Conservation (phyloP, 495 filamentous ascomycete species). For the Aspergillus panamensis region DNA sequence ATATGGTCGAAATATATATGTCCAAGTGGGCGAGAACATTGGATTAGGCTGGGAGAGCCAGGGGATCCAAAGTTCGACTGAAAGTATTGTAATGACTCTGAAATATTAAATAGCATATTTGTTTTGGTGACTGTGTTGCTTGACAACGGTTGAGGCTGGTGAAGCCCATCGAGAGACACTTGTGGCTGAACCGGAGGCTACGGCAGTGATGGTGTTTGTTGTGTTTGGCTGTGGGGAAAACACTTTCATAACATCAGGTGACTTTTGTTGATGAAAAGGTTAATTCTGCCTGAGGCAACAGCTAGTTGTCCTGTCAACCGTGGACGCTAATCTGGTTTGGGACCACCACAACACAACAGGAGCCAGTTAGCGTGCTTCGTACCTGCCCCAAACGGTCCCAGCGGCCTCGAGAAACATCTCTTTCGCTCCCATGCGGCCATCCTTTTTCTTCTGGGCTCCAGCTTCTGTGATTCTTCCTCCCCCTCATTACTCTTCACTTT, state of each 20-base stretch:
- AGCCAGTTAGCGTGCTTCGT: constrained; percentile 37
- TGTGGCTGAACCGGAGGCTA: too few species aligned
- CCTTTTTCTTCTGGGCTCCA: constrained; percentile 15
- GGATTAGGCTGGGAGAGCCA: too few species aligned
- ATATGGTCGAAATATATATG: too few species aligned
- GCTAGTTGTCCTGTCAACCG: constrained; percentile 44
- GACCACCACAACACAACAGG: constrained; percentile 44
- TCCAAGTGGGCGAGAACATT: too few species aligned
- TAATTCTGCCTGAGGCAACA: constrained; percentile 20
- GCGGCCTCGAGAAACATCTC: constrained; percentile 26
- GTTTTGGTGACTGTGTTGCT: too few species aligned
- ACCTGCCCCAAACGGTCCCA: constrained; percentile 37
- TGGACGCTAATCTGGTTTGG: constrained; percentile 31
- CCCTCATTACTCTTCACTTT: constrained; percentile 19
- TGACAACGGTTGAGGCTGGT: too few species aligned
- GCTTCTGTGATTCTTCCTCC: constrained; percentile 15
- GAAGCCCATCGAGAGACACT: too few species aligned
- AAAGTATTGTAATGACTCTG: too few species aligned
- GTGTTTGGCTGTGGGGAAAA: constrained; percentile 14
- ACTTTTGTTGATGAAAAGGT: constrained; percentile 10
- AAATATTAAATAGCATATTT: too few species aligned
- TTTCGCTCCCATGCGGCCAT: constrained; percentile 19
- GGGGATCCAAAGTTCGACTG: too few species aligned
- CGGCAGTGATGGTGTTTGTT: constrained; percentile 4
- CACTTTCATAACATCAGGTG: constrained; percentile 3